Base-by-base conservation (phyloP, 2,329 filamentous ascomycete species). In the Penicillium sp. region DNA sequence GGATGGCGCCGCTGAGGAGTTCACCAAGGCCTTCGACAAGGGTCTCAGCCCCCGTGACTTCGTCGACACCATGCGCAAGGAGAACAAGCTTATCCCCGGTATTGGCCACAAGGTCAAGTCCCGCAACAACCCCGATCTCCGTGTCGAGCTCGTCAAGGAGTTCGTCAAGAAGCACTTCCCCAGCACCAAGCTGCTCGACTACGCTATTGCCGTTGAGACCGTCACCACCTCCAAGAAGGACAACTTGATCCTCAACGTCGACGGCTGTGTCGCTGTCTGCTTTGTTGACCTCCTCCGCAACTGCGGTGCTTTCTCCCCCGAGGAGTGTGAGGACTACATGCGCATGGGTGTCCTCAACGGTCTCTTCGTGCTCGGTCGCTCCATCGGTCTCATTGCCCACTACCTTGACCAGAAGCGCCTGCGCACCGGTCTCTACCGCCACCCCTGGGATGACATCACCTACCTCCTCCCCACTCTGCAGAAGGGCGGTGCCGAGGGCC, bases 151-250 rank as follows among this genome's bases (percentile, higher is more conserved):
- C 59, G 94, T 99, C 75, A 99, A 97, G 86, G 93, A 99, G 81
- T 99, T 94, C 79, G 94, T 96, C 75, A 85, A 93, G 81, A 90
- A 93, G 84, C 91, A 94, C 83, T 99, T 99, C 89, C 92, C 94
- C 70, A 93, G 82, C 82, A 91, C 90, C 86, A 97, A 97, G 86
- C 88, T 97, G 75, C 91, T 99, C 76, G 94, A 99, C 83, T 99
- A 97, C 78, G 94, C 94, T 67, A 87, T 99, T 74, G 94, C 94
- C 47, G 94, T 99, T 68, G 94, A 99, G 86, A 90, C 90, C 12
- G 94, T 99, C 65, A 99, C 94, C 55, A 99, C 94, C 50, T 97
- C 92, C 66, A 99, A 99, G 90, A 99, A 99, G 86, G 94, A 99
- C 83, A 99, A 97, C 85, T 87, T 99, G 69, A 99, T 99, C 71